Evolutionary conservation across 495 filamentous ascomycete genomes (phyloP), one percentile per base, ranked within the genome.

Genomic region (Darksidea phi): DNA sequence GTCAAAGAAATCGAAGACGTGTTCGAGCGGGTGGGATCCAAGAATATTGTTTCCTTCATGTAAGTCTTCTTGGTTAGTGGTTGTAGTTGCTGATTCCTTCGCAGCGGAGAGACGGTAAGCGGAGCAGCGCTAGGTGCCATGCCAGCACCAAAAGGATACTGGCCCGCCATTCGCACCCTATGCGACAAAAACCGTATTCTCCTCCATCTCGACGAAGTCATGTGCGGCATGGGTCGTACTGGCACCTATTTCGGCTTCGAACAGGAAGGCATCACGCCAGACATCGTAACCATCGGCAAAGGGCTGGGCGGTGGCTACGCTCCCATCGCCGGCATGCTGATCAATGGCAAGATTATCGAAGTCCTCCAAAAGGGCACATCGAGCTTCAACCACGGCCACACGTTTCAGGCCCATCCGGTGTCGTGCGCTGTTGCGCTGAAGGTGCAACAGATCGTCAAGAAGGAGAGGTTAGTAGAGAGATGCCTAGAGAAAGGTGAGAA

Each of bases 1-100:
- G 79, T 77, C 0, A 70, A 76, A 5, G 89, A 94, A 64, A 73
- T 92, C 1, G 88, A 92, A 34, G 80, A 77, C 0, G 86, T 90
- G 61, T 91, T 95, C 67, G 77, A 84, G 62, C 77, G 80, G 21
- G 76, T 90, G 2, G 89, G 86, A 0, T 84, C 87, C 0, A 76
- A 85, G 6, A 89, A 74, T 2, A 32, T 32, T 10, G 10, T 32
- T 10, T 32, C 28, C 3, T 32, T 32, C 10, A 32, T 32, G 28
- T 32, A 32, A 32, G 28, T 32, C 28, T 3, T 32, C 10, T 3
- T 4, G 28, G 28, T 32, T 92, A 12, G 86, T 82, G 57, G 89
- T 86, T 4, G 92, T 93, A 59, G 73, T 95, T 41, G 85, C 84
- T 32, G 28, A 32, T 32, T 32, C 10, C n/a, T 3, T 10, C 28